Evolutionary conservation across 2,329 filamentous ascomycete species (phyloP).

Genomic region (Helotiales sp.): DNA sequence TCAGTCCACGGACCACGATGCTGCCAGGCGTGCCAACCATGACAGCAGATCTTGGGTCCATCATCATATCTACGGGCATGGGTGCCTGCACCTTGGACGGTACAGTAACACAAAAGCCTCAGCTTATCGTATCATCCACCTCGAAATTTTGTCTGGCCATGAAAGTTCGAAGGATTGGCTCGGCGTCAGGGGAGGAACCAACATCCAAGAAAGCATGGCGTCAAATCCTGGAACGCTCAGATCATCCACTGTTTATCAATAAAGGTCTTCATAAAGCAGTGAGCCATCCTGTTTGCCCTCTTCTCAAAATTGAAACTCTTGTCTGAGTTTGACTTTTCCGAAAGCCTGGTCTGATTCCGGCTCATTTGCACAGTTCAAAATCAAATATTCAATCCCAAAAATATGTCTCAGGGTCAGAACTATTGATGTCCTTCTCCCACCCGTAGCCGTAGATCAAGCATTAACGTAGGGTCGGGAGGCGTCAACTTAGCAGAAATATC

Average conservation of each 20-base stretch:
- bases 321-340: not conserved
- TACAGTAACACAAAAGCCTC: not conserved
- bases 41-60: not conserved
- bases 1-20: not conserved
- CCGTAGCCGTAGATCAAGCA: not conserved
- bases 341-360: not conserved
- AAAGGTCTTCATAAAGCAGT: not conserved
- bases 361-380: not conserved
- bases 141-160: not conserved
- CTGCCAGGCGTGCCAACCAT: not conserved
- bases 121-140: not conserved
- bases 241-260: not conserved
- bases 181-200: not conserved
- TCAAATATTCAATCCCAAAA: not conserved
- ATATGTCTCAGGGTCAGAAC: not conserved
- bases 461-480: not conserved
- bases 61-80: not conserved
- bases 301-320: not conserved
- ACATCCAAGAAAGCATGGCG: not conserved
- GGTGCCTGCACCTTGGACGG: not conserved
- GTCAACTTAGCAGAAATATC: not conserved
- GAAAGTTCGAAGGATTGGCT: conserved; percentile 4
- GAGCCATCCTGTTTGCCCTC: not conserved
- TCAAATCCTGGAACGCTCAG: not conserved
- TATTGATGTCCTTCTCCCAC: not conserved